Percentiles rank a stretch among this genome's conserved stretches.
phyloP scores from a whole-genome alignment of 306 rosid species.

The Cucumis cinereus region DNA sequence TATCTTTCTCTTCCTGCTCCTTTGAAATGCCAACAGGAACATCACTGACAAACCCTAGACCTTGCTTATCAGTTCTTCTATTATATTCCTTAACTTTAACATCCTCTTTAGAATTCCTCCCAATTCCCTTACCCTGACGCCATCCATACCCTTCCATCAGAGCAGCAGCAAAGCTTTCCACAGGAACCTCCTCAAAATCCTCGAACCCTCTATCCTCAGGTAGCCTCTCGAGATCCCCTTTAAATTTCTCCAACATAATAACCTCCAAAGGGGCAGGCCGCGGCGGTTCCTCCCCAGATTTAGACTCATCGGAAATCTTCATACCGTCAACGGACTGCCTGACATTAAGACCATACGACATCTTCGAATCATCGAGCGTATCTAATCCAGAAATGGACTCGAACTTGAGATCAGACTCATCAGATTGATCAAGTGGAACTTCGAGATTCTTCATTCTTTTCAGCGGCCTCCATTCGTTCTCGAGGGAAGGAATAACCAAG shows the following conservation, averaged over 20 bases:
- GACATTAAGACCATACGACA: conserved; percentile 50
- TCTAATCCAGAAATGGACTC: conserved; percentile 16
- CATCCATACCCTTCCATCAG: conserved; percentile 81
- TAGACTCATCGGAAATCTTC: neutral
- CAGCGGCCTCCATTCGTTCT: conserved; percentile 21
- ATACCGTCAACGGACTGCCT: conserved; percentile 3
- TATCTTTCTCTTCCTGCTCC: neutral
- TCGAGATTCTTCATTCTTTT: conserved; percentile 34
- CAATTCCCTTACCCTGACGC: conserved; percentile 74
- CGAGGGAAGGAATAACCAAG: conserved; percentile 14
- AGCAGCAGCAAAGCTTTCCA: conserved; percentile 71
- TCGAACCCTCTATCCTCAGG: conserved; percentile 60
- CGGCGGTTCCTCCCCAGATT: neutral
- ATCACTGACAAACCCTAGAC: conserved; percentile 54
- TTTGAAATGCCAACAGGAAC: neutral
- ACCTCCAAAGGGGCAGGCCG: conserved; percentile 13
- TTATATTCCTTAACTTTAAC: conserved; percentile 37
- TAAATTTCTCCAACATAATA: conserved; percentile 34
- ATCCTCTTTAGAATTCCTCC: conserved; percentile 59
- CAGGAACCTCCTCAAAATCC: conserved; percentile 57
- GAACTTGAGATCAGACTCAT: conserved; percentile 21
- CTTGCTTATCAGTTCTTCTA: conserved; percentile 44
- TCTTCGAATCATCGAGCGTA: conserved; percentile 17
- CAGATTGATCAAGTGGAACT: conserved; percentile 15
- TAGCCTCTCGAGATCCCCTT: conserved; percentile 33